phyloP scores from a whole-genome alignment of 306 rosid genomes.

The Cyamopsis tetragonoloba region DNA sequence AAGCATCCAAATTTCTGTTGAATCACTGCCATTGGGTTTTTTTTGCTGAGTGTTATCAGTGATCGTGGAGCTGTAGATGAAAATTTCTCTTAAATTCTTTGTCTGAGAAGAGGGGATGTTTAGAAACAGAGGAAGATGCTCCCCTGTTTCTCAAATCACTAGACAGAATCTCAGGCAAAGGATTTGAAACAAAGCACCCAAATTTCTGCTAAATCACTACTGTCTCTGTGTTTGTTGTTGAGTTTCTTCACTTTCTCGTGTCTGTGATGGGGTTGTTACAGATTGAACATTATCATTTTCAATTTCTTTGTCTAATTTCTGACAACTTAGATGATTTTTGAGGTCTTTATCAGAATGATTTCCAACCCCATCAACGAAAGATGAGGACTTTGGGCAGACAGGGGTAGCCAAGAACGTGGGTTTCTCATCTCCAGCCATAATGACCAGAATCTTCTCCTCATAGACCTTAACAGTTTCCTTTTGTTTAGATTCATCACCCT shows the following conservation, averaged over 20 bases:
- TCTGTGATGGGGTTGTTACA: neutral
- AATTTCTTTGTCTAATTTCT: constrained; percentile 35
- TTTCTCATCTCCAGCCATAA: constrained; percentile 82
- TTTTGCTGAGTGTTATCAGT: too few species aligned
- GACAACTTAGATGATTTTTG: neutral
- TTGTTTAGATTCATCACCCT: constrained; percentile 13
- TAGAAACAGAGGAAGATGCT: too few species aligned
- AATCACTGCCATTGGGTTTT: too few species aligned
- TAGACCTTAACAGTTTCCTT: constrained; percentile 35
- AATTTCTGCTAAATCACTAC: constrained; percentile 1
- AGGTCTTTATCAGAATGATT: neutral
- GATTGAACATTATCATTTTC: too few species aligned
- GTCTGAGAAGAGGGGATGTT: too few species aligned
- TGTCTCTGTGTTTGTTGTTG: constrained; percentile 5
- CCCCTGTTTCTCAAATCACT: too few species aligned
- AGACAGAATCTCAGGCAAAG: too few species aligned
- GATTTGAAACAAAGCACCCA: too few species aligned
- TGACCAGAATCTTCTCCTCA: constrained; percentile 71
- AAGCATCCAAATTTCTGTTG: too few species aligned
- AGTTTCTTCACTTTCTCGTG: neutral
- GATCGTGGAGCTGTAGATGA: too few species aligned
- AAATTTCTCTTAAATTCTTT: too few species aligned
- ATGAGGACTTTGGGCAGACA: constrained; percentile 22
- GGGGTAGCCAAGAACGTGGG: constrained; percentile 88
- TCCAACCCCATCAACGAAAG: neutral